Base-by-base conservation (phyloP, 2,329 filamentous ascomycete genomes). In the Cadophora sp. region DNA sequence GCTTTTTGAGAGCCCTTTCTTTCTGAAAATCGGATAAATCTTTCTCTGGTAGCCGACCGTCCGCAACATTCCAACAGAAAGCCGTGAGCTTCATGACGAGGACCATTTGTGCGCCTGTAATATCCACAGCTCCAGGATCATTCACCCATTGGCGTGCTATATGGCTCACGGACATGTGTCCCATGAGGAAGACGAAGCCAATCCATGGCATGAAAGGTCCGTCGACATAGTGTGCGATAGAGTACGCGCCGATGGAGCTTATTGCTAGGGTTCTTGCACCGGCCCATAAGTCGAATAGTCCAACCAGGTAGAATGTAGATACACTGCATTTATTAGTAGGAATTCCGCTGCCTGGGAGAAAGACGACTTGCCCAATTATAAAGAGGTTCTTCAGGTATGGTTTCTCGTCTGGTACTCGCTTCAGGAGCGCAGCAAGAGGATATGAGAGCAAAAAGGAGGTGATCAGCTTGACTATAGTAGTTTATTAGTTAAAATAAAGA, bases 121-220 rank as follows among this genome's bases (percentile, higher is more conserved):
- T 94, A 79, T 99, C 96, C 68, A 97, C 85, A 1, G 82, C 80
- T 48, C 87, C 84, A 0, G 92, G 87, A 69, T 88, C 85, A 73
- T 91, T 85, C 48, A 86, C 82, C 48, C 89, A 87, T 79, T 97
- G 93, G 48, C 97, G 92, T 67, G 88, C 83, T 70, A 99, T 91
- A 79, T 99, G 96, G 79, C 89, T 97, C 75, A 95, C 79, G 56
- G 94, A 95, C 91, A 98, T 92, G 81, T 99, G 95, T 65, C 90
- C 91, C 95, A 99, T 98, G 67, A 97, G 83, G 77, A 97, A 97
- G 61, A 93, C 84, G 80, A 99, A 99, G 68, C 90, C 94, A 61
- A 97, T 85, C 96, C 96, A 99, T 82, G 96, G 96, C 96, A 99
- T 99, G 78, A 95, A 92, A 0, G 93, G 93, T 24, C 93, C 94